These are phyloP conservation scores for Kwoniella pini DNA, from an alignment of 768 basidiomycete species.

Conservation along the genomic window DNA sequence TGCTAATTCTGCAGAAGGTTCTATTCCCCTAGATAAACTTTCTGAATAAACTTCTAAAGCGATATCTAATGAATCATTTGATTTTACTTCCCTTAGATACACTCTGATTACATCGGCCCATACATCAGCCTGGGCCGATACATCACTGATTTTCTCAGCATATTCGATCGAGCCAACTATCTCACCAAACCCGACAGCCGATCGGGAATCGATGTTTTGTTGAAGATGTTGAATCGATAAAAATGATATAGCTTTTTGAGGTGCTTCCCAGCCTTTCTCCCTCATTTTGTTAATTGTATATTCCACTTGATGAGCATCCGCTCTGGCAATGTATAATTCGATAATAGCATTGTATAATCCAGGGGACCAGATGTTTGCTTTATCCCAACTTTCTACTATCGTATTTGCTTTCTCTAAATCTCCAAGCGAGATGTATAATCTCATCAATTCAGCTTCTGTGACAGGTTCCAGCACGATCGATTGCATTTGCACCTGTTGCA, in stretches of 20 bases:
- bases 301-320: constrained; percentile 8
- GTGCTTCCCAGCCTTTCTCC: constrained; percentile 17
- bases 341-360: constrained; percentile 31
- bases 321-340: constrained; percentile 20
- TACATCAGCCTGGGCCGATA: constrained; percentile 3
- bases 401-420: constrained; percentile 24
- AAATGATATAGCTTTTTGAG: constrained; percentile 16
- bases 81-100: constrained; percentile 10
- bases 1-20: constrained; percentile 17
- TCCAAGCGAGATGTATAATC: constrained; percentile 19
- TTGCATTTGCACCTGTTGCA: background rate
- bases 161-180: constrained; percentile 22
- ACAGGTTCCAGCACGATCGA: background rate
- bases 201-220: background rate
- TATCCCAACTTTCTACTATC: constrained; percentile 6
- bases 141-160: constrained; percentile 10
- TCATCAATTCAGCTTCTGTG: constrained; percentile 23
- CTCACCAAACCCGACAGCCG: constrained; percentile 4
- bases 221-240: constrained; percentile 7
- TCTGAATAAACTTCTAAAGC: constrained; percentile 24
- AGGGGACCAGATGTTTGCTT: background rate
- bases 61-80: constrained; percentile 11
- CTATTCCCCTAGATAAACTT: constrained; percentile 19
- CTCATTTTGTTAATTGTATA: constrained; percentile 19
- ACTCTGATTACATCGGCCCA: constrained; percentile 28